A percentile compares a stretch with the other conserved stretches of the same genome.
Evolutionary conservation across 192 early-diverging fungal genomes (phyloP).

Genomic region (Coemansia sp.): DNA sequence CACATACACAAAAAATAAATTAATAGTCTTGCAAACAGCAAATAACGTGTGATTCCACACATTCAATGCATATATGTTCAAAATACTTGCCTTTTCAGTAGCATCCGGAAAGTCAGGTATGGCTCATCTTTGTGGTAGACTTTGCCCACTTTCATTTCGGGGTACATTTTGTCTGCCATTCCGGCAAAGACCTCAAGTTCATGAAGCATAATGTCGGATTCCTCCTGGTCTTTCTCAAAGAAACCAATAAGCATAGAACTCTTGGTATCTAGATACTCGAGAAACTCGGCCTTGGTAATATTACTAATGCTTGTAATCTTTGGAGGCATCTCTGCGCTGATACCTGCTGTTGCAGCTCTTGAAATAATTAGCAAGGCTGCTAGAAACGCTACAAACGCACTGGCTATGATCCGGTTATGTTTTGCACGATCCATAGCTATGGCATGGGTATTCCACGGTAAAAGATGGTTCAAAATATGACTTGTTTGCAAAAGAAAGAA

Average conservation of each 20-base stretch:
- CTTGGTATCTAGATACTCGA: constrained; percentile 14
- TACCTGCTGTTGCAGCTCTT: background rate
- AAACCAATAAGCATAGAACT: constrained; percentile 31
- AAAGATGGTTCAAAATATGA: background rate
- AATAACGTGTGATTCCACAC: background rate
- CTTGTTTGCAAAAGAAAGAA: background rate
- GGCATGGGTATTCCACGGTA: background rate
- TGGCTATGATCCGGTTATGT: background rate
- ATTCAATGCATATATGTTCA: background rate
- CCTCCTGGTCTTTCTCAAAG: constrained; percentile 15
- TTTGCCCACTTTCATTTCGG: constrained; percentile 26
- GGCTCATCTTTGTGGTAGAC: constrained; percentile 31
- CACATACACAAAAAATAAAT: background rate
- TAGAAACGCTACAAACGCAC: background rate
- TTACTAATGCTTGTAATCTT: constrained; percentile 2
- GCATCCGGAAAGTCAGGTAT: constrained; percentile 44
- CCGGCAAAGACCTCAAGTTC: constrained; percentile 22
- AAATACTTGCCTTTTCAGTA: constrained; percentile 30
- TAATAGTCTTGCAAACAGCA: constrained; percentile 1
- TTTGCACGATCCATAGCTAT: background rate
- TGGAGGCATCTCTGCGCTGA: background rate
- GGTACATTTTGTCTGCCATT: constrained; percentile 13
- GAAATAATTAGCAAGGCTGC: background rate
- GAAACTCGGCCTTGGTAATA: constrained; percentile 24
- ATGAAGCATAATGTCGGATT: constrained; percentile 17